Evolutionary conservation across 352 stramenopile species (phyloP).

Genomic region (Aphanomyces invadans): DNA sequence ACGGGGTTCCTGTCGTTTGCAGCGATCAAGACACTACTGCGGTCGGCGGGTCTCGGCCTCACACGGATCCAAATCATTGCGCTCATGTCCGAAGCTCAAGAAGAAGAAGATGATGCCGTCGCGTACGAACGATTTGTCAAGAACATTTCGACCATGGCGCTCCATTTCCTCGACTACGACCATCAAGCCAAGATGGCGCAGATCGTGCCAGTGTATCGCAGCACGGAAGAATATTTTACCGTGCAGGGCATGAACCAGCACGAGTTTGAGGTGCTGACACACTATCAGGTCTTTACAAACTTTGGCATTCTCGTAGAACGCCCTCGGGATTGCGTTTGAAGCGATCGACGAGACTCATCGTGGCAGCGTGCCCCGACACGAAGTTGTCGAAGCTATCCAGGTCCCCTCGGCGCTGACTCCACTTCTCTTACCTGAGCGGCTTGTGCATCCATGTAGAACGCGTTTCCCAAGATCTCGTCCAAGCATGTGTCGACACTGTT

Average conservation of each 20-base stretch:
- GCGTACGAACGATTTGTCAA: conserved; percentile 64
- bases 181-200: conserved; percentile 48
- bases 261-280: conserved; percentile 45
- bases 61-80: conserved; percentile 67
- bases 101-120: conserved; percentile 69
- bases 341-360: conserved; percentile 53
- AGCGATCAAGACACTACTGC: conserved; percentile 52
- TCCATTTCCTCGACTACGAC: conserved; percentile 58
- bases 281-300: not conserved
- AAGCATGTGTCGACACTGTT: conserved; percentile 57
- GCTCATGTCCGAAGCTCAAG: conserved; percentile 56
- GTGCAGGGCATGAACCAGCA: conserved; percentile 74
- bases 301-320: conserved; percentile 1
- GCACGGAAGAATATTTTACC: conserved; percentile 68
- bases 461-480: conserved; percentile 52
- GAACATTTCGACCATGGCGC: conserved; percentile 58
- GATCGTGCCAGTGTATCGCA: conserved; percentile 57
- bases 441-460: conserved; percentile 34
- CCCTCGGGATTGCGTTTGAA: conserved; percentile 51
- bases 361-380: conserved; percentile 43
- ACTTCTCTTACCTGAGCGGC: not conserved
- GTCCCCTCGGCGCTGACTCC: not conserved
- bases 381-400: conserved; percentile 38
- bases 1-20: conserved; percentile 52
- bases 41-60: conserved; percentile 56